Percentiles rank a stretch among this genome's conserved stretches.
Evolutionary conservation across 345 rosid genomes (phyloP).

Genomic region (Moricandia arvensis): DNA sequence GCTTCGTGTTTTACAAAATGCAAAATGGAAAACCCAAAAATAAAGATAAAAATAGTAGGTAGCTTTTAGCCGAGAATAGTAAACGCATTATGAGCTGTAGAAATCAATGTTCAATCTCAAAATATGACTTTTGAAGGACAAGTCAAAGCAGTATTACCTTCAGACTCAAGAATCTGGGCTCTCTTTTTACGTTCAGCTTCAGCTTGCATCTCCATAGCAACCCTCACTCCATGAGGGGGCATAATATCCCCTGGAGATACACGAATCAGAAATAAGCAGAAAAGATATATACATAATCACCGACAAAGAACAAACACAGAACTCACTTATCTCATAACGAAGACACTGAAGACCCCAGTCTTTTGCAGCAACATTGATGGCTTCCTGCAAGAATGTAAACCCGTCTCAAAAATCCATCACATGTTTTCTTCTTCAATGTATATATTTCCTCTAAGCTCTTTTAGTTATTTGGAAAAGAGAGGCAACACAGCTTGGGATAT

Average conservation of each 20-base stretch:
- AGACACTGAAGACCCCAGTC: slow-evolving; percentile 97
- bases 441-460: background rate
- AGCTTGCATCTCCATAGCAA: slow-evolving; percentile 99
- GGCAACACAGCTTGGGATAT: background rate
- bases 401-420: slow-evolving; percentile 8
- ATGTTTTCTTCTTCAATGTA: slow-evolving; percentile 8
- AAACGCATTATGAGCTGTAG: background rate
- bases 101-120: background rate
- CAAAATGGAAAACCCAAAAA: background rate
- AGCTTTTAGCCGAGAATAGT: slow-evolving; percentile 12
- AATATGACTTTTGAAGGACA: slow-evolving; percentile 15
- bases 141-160: slow-evolving; percentile 38
- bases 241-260: slow-evolving; percentile 80
- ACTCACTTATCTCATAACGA: slow-evolving; percentile 94
- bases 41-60: background rate
- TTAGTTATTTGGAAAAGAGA: background rate
- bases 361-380: slow-evolving; percentile 88
- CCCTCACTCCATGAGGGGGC: slow-evolving; percentile 93
- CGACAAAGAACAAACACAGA: background rate
- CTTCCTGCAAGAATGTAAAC: slow-evolving; percentile 50
- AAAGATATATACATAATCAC: slow-evolving; percentile 2
- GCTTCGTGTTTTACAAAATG: background rate
- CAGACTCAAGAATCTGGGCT: slow-evolving; percentile 94
- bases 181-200: slow-evolving; percentile 98
- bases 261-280: slow-evolving; percentile 21